Evolutionary conservation across 83 land plant species (phyloP), one percentile per base, ranked within the genome.

Genomic region (Picea engelmannii): DNA sequence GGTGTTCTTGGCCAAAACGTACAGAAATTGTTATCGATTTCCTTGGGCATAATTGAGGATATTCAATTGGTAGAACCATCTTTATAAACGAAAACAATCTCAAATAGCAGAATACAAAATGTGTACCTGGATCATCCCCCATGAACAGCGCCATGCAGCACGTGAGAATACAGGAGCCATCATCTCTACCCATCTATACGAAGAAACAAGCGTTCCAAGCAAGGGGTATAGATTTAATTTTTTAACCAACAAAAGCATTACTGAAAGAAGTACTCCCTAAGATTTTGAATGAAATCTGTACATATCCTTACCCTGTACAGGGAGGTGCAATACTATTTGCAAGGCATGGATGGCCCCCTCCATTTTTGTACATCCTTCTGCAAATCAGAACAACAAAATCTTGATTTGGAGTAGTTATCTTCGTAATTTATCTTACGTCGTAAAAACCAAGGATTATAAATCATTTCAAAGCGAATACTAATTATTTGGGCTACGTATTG

Each of bases 111-210:
- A 55, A 55, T 12, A 3, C 15, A 12, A 55, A 8, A 70, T 42
- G 20, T 40, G 47, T 70, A 88, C 89, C 89, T 88, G 89, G 83
- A 88, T 88, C 85, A 86, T 68, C 20, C 76, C 42, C 89, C 89
- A 88, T 49, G 85, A 55, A 78, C 89, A 88, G 4, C 85, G 84
- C 89, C 89, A 88, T 62, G 89, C 89, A 17, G 82, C 82, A 24
- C 66, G 77, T 25, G 88, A 82, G 69, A 88, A 88, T 61, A 88
- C 89, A 12, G 89, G 89, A 27, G 89, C 89, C 89, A 88, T 88
- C 89, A 86, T 83, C 78, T 88, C 89, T 55, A 88, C 89, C 89
- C 85, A 88, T 67, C 89, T 88, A 69, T 67, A 76, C 31, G 10
- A 82, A 23, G 31, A 21, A 13, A 17, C n/a, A 69, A 8, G 18